Conservation (phyloP, 805 yeast species). For the Candida coquimbonensis region DNA sequence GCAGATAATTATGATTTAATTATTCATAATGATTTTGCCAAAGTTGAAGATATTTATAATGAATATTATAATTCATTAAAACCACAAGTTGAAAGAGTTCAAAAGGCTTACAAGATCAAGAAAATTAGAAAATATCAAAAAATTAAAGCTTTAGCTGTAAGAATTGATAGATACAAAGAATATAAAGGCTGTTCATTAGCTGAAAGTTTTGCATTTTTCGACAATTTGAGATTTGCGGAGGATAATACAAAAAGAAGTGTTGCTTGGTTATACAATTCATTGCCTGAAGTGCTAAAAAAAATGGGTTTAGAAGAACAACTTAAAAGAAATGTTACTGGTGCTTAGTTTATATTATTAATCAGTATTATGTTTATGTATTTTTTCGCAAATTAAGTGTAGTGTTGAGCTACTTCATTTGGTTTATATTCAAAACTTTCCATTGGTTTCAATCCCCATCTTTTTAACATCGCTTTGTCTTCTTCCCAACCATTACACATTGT, state of each 20-base stretch:
- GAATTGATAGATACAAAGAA: constrained; percentile 28
- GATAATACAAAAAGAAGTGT: constrained; percentile 26
- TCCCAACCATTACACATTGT: constrained; percentile 84
- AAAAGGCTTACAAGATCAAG: constrained; percentile 27
- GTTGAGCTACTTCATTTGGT: constrained; percentile 9
- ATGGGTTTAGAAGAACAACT: constrained; percentile 23
- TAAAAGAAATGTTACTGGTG: constrained; percentile 15
- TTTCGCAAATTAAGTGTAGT: neutral
- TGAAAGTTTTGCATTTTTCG: constrained; percentile 27
- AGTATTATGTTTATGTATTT: no score
- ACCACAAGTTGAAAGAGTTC: constrained; percentile 29
- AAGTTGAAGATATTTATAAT: constrained; percentile 26
- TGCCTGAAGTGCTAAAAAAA: constrained; percentile 25
- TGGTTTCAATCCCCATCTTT: constrained; percentile 61
- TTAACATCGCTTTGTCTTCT: constrained; percentile 62
- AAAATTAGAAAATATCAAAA: constrained; percentile 32
- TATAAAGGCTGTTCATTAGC: constrained; percentile 20
- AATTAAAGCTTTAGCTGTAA: constrained; percentile 29
- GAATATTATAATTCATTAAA: constrained; percentile 26
- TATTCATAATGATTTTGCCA: constrained; percentile 26
- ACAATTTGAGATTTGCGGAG: constrained; percentile 24
- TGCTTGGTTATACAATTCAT: constrained; percentile 31
- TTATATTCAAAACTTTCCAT: constrained; percentile 38
- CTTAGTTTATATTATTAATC: neutral
- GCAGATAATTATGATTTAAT: constrained; percentile 26